These are phyloP conservation scores for Cordia subcordata DNA, from an alignment of 257 asterid genomes.

Conservation along the genomic window DNA sequence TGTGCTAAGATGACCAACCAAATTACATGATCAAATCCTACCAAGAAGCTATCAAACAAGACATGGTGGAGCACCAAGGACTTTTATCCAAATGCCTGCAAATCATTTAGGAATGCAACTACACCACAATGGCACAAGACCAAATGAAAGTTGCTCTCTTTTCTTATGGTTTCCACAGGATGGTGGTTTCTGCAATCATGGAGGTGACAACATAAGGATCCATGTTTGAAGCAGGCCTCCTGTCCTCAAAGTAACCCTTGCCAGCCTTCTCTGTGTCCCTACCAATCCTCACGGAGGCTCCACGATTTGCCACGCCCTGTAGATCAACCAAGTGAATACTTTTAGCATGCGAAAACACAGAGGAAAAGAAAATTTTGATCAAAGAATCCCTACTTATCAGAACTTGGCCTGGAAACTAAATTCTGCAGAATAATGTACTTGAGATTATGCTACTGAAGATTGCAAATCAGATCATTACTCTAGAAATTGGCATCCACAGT, in stretches of 20 bases:
- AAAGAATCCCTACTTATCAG: no score
- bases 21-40: background rate
- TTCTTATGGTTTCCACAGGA: slow-evolving; percentile 35
- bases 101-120: no score
- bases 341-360: no score
- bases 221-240: slow-evolving; percentile 81
- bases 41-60: background rate
- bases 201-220: slow-evolving; percentile 71
- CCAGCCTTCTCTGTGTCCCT: slow-evolving; percentile 76
- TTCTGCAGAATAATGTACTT: no score
- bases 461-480: no score
- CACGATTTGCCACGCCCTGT: slow-evolving; percentile 82
- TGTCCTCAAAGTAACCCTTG: slow-evolving; percentile 70
- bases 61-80: background rate
- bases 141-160: background rate
- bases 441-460: no score
- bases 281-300: slow-evolving; percentile 77
- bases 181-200: slow-evolving; percentile 71
- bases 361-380: no score
- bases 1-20: background rate
- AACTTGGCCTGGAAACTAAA: no score
- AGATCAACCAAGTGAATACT: background rate
- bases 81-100: no score
- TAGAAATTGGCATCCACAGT: no score
- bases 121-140: no score